Conservation (phyloP, 306 rosid species). For the Citrullus mucosospermus region DNA sequence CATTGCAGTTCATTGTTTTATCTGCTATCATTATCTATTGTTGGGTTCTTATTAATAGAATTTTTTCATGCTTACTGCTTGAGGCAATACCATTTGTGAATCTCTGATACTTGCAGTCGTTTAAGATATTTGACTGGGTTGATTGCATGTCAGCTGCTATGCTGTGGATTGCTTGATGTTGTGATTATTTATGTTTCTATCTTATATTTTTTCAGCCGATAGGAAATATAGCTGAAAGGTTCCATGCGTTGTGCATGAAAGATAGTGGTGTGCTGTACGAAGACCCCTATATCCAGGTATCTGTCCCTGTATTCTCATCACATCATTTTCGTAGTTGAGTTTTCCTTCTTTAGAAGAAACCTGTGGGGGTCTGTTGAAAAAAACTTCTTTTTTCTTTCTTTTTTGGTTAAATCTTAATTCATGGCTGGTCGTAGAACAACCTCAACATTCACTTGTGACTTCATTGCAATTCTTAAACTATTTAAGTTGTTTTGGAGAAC, state of each 20-base stretch:
- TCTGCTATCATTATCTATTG: neutral
- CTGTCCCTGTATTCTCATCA: neutral
- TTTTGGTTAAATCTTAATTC: neutral
- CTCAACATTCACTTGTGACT: neutral
- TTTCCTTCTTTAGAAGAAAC: conserved; percentile 3
- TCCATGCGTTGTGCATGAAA: conserved; percentile 79
- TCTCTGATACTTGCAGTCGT: neutral
- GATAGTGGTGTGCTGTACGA: conserved; percentile 97
- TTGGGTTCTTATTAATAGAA: neutral
- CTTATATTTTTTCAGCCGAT: conserved; percentile 63
- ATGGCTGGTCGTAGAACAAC: neutral
- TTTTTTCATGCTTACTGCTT: neutral
- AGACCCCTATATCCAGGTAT: conserved; percentile 96
- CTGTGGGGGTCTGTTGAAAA: neutral
- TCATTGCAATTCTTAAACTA: neutral
- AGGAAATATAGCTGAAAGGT: conserved; percentile 88
- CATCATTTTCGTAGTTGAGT: neutral
- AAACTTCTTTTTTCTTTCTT: neutral
- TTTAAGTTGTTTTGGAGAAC: conserved; percentile 3
- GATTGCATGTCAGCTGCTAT: conserved; percentile 4
- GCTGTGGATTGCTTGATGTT: conserved; percentile 8
- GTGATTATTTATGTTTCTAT: neutral
- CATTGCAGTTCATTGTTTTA: neutral
- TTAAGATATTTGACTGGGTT: neutral
- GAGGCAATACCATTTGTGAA: neutral